Evolutionary conservation across 2,329 filamentous ascomycete species (phyloP).

Genomic region (Penicillium thymicola): DNA sequence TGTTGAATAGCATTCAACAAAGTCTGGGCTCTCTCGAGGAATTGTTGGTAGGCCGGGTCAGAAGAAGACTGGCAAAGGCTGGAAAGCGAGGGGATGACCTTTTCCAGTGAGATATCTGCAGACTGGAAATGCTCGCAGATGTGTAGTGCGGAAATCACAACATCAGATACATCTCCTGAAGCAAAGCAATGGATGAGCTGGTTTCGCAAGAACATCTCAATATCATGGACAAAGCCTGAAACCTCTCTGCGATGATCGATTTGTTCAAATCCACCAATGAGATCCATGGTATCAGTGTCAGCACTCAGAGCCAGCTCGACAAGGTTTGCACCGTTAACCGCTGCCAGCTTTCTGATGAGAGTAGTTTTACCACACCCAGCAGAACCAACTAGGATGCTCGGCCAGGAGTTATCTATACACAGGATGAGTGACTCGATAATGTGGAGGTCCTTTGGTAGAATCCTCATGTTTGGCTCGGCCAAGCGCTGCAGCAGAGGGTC

Average conservation of each 20-base stretch:
- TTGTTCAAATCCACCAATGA: conserved; percentile 96
- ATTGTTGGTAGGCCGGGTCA: conserved; percentile 46
- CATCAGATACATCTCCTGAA: conserved; percentile 18
- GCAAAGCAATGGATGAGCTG: conserved; percentile 33
- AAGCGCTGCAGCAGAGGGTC: conserved; percentile 45
- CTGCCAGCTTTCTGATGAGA: conserved; percentile 76
- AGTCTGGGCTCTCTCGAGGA: conserved; percentile 49
- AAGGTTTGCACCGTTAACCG: conserved; percentile 69
- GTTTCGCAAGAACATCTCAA: conserved; percentile 53
- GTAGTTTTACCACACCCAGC: conserved; percentile 85
- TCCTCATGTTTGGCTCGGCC: conserved; percentile 31
- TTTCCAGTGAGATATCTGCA: conserved; percentile 29
- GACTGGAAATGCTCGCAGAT: conserved; percentile 33
- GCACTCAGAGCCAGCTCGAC: conserved; percentile 87
- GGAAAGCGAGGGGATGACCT: conserved; percentile 30
- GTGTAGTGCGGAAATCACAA: conserved; percentile 28
- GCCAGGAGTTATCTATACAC: conserved; percentile 81
- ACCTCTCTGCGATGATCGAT: conserved; percentile 75
- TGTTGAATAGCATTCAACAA: conserved; percentile 54
- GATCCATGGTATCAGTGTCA: conserved; percentile 94
- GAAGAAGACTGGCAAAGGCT: conserved; percentile 43
- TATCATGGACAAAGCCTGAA: conserved; percentile 56
- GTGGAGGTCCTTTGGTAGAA: conserved; percentile 51
- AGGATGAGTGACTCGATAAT: conserved; percentile 84
- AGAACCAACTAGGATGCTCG: conserved; percentile 81